phyloP scores from a whole-genome alignment of 768 basidiomycete species.

The Phylloporus sp. region DNA sequence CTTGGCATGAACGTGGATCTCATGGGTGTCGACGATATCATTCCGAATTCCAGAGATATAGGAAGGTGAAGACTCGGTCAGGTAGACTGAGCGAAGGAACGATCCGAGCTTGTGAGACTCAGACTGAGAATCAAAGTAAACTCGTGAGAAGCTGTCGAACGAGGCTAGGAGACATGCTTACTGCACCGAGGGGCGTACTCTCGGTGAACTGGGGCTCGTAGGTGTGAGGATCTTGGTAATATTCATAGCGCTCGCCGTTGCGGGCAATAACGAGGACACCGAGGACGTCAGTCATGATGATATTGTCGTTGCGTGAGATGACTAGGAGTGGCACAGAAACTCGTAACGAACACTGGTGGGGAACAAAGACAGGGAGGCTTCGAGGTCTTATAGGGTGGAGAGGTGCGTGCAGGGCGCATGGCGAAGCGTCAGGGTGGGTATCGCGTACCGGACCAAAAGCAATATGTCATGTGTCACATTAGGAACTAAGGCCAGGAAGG shows the following conservation, averaged over 20 bases:
- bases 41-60: constrained; percentile 63
- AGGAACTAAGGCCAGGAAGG: constrained; percentile 26
- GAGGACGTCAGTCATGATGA: constrained; percentile 49
- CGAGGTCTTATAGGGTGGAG: constrained; percentile 25
- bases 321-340: constrained; percentile 16
- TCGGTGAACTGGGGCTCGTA: constrained; percentile 61
- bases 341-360: constrained; percentile 13
- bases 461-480: constrained; percentile 22
- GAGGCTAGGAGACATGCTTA: constrained; percentile 27
- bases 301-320: constrained; percentile 13
- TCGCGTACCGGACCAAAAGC: constrained; percentile 17
- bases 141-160: background rate
- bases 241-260: constrained; percentile 71
- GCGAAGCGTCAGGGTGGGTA: constrained; percentile 21
- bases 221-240: constrained; percentile 66
- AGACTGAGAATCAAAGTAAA: constrained; percentile 36
- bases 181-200: constrained; percentile 75
- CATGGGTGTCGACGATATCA: constrained; percentile 68
- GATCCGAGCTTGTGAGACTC: constrained; percentile 66
- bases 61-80: constrained; percentile 61
- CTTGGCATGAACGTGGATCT: constrained; percentile 76
- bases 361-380: constrained; percentile 3
- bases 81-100: constrained; percentile 61
- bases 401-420: constrained; percentile 29
- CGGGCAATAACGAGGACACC: constrained; percentile 76